Evolutionary conservation across 768 basidiomycete genomes (phyloP).

Genomic region (Polyporus arcularius): DNA sequence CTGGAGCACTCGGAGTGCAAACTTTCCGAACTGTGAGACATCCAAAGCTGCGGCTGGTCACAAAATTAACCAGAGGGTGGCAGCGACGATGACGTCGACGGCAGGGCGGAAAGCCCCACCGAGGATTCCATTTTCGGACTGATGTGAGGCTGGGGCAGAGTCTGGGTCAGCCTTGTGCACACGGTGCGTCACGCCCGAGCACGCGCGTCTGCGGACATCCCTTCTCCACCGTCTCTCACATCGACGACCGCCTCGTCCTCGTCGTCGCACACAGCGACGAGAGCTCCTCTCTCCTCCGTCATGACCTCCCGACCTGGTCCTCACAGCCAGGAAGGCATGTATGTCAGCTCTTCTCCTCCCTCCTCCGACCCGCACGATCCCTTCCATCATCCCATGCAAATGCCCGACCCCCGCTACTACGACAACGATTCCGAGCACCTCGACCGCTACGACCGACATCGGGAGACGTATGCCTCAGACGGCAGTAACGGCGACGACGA

Average conservation of each 20-base stretch:
- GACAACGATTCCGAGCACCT: slow-evolving; percentile 76
- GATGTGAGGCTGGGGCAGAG: neutral
- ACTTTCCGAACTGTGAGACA: no score
- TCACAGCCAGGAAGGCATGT: slow-evolving; percentile 61
- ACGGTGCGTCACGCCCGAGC: neutral
- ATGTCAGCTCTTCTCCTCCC: slow-evolving; percentile 60
- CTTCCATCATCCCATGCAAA: slow-evolving; percentile 43
- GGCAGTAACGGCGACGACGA: slow-evolving; percentile 57
- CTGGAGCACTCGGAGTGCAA: no score
- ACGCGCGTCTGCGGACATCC: neutral
- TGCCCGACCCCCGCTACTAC: slow-evolving; percentile 43
- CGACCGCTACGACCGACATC: slow-evolving; percentile 57
- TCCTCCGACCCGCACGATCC: slow-evolving; percentile 69
- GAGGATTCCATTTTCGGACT: no score
- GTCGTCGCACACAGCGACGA: slow-evolving; percentile 17
- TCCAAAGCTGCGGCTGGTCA: no score
- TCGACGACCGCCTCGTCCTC: slow-evolving; percentile 9
- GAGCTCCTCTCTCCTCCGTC: slow-evolving; percentile 8
- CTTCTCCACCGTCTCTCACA: slow-evolving; percentile 3
- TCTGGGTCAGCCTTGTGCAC: neutral
- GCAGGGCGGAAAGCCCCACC: no score
- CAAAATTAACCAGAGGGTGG: no score
- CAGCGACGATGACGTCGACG: no score
- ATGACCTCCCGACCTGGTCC: slow-evolving; percentile 61
- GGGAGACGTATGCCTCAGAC: slow-evolving; percentile 69